Evolutionary conservation across 2,329 filamentous ascomycete genomes (phyloP), one percentile per base, ranked within the genome.

Genomic region (Myriosclerotinia duriaeana): DNA sequence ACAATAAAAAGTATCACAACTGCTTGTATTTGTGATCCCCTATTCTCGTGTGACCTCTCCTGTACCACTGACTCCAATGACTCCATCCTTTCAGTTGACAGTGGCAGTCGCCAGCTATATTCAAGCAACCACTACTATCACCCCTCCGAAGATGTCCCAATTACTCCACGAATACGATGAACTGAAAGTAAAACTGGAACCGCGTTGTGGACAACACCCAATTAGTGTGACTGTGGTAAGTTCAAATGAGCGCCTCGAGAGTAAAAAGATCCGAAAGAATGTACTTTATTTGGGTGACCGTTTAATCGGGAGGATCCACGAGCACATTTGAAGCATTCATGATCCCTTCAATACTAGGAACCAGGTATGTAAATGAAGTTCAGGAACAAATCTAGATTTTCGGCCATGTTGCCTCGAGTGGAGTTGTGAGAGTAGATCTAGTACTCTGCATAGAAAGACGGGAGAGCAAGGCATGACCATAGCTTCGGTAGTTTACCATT

Each of bases 1-100:
- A 77, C 65, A 20, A 81, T 52, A 55, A 81, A 78, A 5, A 76
- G 69, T 62, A 72, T 69, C 48, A 78, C 68, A 64, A 80, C 75
- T 14, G 78, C 74, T 22, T 79, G 22, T 34, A 74, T 66, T 58
- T 74, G 65, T 30, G 71, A 66, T 42, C 70, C 72, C 69, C 73
- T 69, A 36, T 68, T 14, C 11, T 42, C 34, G 34, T 59, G 61
- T 56, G 61, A 58, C 14, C 15, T 30, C 20, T 30, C 44, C 34
- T 14, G 44, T 50, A 12, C 44, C n/a, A 17, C 14, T 50, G 26
- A 40, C 58, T 26, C 46, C n/a, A 38, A 50, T 12, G 58, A 61
- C 14, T 61, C 58, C 58, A 61, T 61, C 30, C n/a, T 61, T 38
- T 22, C 34, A 38, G 34, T 61, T 14, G 34, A 3, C 44, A 50